A percentile compares a stretch with the other conserved stretches of the same genome.
Evolutionary conservation across 345 rosid species (phyloP).

Genomic region (Physaria fendleri): DNA sequence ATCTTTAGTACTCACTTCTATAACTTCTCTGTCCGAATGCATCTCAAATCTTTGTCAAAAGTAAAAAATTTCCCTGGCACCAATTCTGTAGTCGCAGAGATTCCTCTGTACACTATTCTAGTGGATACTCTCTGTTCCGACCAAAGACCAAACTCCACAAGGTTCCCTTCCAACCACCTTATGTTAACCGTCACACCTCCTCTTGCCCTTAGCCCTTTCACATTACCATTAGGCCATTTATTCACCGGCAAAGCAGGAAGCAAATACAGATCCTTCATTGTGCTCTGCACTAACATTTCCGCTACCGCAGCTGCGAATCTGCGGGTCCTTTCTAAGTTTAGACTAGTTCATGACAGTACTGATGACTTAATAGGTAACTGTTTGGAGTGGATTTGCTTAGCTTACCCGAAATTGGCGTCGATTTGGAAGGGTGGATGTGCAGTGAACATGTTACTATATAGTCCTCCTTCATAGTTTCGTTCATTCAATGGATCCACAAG

Average conservation of each 20-base stretch:
- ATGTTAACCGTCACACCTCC: conserved; percentile 65
- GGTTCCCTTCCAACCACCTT: conserved; percentile 72
- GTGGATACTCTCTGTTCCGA: conserved; percentile 31
- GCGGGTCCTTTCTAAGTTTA: not conserved
- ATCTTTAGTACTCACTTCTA: conserved; percentile 3
- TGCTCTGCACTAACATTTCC: conserved; percentile 90
- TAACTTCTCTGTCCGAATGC: conserved; percentile 33
- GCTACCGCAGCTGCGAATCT: conserved; percentile 73
- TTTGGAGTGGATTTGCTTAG: conserved; percentile 4
- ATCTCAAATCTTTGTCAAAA: conserved; percentile 45
- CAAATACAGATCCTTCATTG: conserved; percentile 52
- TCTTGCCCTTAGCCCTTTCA: conserved; percentile 70
- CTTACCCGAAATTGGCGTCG: conserved; percentile 97
- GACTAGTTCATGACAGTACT: not conserved
- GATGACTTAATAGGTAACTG: not conserved
- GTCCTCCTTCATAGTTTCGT: conserved; percentile 59
- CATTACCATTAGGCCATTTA: conserved; percentile 72
- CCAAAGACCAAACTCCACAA: conserved; percentile 55
- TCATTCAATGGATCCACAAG: conserved; percentile 76
- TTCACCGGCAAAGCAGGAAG: conserved; percentile 81
- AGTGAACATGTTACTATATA: conserved; percentile 81
- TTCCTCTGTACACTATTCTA: conserved; percentile 52
- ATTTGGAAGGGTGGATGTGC: conserved; percentile 98
- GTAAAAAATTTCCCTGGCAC: conserved; percentile 43
- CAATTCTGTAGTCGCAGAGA: conserved; percentile 30